Percentiles rank a stretch among this genome's conserved stretches.
Conservation (phyloP, 257 asterid species). For the Solanum arcanum region DNA sequence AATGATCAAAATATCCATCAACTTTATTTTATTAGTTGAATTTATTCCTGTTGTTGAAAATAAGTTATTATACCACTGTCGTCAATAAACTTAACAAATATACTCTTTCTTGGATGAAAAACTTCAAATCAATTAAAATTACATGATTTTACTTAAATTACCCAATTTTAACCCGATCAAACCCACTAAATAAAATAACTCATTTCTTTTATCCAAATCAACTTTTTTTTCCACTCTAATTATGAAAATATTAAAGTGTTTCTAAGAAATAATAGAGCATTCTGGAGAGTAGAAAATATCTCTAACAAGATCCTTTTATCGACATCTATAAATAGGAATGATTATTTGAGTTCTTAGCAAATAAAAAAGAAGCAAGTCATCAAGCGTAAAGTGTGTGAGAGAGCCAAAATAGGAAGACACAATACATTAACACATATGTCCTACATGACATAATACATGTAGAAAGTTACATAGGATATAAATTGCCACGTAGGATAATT, state of each 20-base stretch:
- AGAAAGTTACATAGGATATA: rapidly evolving
- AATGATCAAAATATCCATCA: too few species aligned
- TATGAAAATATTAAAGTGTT: background rate
- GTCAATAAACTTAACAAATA: too few species aligned
- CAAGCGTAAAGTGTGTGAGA: background rate
- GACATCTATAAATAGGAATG: background rate
- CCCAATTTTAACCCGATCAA: rapidly evolving
- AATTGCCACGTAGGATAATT: rapidly evolving
- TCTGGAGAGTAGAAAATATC: background rate
- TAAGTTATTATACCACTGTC: too few species aligned
- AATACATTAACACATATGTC: too few species aligned
- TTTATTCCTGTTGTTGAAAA: rapidly evolving
- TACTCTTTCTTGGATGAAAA: rapidly evolving
- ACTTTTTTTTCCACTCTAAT: too few species aligned
- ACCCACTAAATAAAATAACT: too few species aligned
- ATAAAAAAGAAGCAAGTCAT: background rate
- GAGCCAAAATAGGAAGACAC: background rate
- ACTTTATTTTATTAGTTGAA: too few species aligned
- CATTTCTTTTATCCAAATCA: too few species aligned
- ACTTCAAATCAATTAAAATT: too few species aligned
- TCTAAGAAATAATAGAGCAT: background rate
- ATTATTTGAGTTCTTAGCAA: too few species aligned
- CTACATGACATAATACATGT: too few species aligned
- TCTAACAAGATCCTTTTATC: background rate
- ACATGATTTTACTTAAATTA: too few species aligned